Evolutionary conservation across 371 early-diverging fungal species (phyloP).

Genomic region (Rhizopus stolonifer): DNA sequence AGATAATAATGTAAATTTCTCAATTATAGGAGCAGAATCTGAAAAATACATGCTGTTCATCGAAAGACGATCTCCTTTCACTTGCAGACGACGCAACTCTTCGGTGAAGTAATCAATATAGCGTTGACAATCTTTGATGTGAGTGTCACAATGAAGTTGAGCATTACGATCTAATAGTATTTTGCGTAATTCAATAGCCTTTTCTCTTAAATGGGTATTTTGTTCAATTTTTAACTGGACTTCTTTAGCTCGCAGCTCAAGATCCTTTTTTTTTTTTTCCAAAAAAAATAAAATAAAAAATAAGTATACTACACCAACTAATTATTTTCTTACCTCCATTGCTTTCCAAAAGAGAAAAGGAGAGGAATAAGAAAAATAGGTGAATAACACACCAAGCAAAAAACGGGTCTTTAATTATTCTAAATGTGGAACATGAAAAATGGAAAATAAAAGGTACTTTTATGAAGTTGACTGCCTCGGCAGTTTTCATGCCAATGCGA

Average conservation of each 20-base stretch:
- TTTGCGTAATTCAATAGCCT: conserved; percentile 64
- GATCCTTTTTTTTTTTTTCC: conserved; percentile 20
- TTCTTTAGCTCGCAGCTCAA: conserved; percentile 39
- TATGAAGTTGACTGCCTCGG: no score
- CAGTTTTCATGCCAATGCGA: no score
- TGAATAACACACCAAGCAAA: no score
- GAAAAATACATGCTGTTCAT: background rate
- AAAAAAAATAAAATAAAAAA: no score
- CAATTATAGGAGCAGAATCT: background rate
- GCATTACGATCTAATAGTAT: conserved; percentile 63
- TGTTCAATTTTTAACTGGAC: conserved; percentile 57
- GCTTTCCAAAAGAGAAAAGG: no score
- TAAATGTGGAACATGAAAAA: no score
- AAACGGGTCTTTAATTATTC: no score
- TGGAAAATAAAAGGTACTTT: no score
- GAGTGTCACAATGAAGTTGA: conserved; percentile 72
- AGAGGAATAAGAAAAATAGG: no score
- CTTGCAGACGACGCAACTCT: conserved; percentile 51
- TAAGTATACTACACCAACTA: no score
- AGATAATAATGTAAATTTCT: background rate
- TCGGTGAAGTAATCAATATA: conserved; percentile 76
- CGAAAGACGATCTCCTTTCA: conserved; percentile 20
- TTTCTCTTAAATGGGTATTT: conserved; percentile 63
- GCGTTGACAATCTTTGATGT: conserved; percentile 73
- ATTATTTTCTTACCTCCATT: no score